Percentiles rank a stretch among this genome's conserved stretches.
phyloP scores from a whole-genome alignment of 2,329 filamentous ascomycete species.

The Cladobotryum protrusum region DNA sequence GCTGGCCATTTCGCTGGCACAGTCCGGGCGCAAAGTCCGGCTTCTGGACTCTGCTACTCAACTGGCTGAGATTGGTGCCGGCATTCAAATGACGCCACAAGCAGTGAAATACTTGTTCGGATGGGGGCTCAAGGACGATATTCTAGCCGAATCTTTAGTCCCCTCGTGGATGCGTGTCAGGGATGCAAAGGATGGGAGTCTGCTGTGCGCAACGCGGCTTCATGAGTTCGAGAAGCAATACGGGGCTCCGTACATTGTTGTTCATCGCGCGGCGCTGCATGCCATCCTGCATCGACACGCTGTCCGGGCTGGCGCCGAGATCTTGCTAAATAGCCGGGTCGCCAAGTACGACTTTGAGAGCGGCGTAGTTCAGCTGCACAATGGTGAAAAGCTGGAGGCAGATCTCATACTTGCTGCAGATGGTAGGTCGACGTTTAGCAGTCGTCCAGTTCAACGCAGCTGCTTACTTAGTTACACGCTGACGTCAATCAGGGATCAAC shows the following conservation, averaged over 20 bases:
- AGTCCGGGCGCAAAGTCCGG: constrained; percentile 39
- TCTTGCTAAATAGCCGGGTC: constrained; percentile 21
- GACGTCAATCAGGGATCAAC: constrained; percentile 15
- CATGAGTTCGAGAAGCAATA: constrained; percentile 19
- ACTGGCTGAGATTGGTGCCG: constrained; percentile 33
- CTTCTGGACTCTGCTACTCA: constrained; percentile 42
- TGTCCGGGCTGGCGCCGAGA: constrained; percentile 18
- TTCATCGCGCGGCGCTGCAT: constrained; percentile 32
- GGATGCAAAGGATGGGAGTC: constrained; percentile 20
- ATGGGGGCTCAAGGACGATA: constrained; percentile 23
- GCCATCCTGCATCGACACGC: constrained; percentile 23
- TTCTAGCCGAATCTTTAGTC: constrained; percentile 14
- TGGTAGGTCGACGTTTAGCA: constrained; percentile 16
- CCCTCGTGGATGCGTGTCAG: constrained; percentile 18
- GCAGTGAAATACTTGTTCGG: constrained; percentile 22
- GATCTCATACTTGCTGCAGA: constrained; percentile 32
- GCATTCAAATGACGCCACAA: constrained; percentile 28
- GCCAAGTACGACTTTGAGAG: constrained; percentile 16
- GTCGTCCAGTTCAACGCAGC: no score
- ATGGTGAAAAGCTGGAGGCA: constrained; percentile 18
- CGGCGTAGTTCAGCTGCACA: constrained; percentile 16
- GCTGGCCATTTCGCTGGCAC: constrained; percentile 32
- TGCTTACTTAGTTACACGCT: background rate
- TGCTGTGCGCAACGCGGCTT: constrained; percentile 15
- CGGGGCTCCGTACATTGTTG: constrained; percentile 28